Evolutionary conservation across 441 rosid species (phyloP).

Genomic region (Syzygium malaccense): DNA sequence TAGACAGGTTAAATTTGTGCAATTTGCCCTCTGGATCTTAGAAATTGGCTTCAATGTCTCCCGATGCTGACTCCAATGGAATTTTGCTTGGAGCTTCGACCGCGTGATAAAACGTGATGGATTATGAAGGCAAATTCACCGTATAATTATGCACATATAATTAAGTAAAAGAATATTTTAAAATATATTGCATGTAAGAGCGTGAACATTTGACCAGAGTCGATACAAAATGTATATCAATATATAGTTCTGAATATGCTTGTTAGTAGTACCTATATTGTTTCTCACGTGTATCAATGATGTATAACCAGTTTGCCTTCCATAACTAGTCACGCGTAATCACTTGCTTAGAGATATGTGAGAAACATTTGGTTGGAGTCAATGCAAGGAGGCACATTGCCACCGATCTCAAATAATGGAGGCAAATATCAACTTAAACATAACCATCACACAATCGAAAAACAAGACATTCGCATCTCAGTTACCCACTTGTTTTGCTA

Average conservation of each 20-base stretch:
- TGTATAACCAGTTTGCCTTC: background rate
- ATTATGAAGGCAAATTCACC: background rate
- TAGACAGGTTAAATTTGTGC: background rate
- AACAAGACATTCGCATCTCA: background rate
- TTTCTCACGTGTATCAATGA: background rate
- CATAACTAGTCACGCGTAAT: background rate
- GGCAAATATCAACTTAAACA: background rate
- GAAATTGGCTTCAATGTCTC: background rate
- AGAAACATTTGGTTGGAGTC: background rate
- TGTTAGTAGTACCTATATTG: background rate
- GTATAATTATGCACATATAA: background rate
- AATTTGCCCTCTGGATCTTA: background rate
- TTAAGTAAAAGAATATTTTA: background rate
- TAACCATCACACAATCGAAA: background rate
- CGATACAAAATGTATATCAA: background rate
- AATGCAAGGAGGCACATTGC: background rate
- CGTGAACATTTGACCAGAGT: background rate
- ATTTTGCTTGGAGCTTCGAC: background rate
- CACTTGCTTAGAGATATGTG: background rate
- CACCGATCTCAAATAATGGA: background rate
- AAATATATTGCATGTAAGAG: background rate
- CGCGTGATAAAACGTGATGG: background rate
- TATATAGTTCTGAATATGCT: background rate
- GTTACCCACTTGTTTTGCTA: background rate
- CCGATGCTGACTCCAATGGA: background rate